Evolutionary conservation across 1,284 basidiomycete genomes (phyloP).

Genomic region (Mycena sp.): DNA sequence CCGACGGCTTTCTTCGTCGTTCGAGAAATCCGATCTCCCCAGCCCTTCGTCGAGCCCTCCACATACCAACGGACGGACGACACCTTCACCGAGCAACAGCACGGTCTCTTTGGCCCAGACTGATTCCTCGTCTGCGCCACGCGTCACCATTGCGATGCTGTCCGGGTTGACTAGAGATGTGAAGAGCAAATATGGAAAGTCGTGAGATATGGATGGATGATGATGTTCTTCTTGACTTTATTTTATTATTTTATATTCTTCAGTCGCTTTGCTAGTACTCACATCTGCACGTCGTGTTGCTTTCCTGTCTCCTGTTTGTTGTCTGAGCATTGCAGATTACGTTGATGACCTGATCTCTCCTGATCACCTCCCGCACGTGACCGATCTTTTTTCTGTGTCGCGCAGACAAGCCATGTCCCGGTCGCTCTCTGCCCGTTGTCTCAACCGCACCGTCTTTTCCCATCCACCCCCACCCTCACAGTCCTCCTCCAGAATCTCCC

Average conservation of each 20-base stretch:
- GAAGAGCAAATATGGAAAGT: slow-evolving; percentile 58
- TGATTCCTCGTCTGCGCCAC: slow-evolving; percentile 41
- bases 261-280: background rate
- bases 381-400: slow-evolving; percentile 13
- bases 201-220: slow-evolving; percentile 3
- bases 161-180: slow-evolving; percentile 70
- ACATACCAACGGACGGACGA: slow-evolving; percentile 45
- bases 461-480: slow-evolving; percentile 1
- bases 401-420: slow-evolving; percentile 28
- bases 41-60: slow-evolving; percentile 41
- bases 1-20: slow-evolving; percentile 48
- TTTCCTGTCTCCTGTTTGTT: background rate
- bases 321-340: background rate
- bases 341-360: slow-evolving; percentile 10
- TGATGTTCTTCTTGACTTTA: slow-evolving; percentile 7
- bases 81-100: slow-evolving; percentile 49
- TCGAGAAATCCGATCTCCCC: slow-evolving; percentile 40
- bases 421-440: slow-evolving; percentile 28
- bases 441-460: slow-evolving; percentile 26
- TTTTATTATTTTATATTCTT: slow-evolving; percentile 3
- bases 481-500: background rate
- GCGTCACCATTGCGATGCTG: slow-evolving; percentile 75
- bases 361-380: background rate
- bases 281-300: background rate
- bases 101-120: slow-evolving; percentile 42